Percentiles rank a stretch among this genome's conserved stretches.
These are phyloP conservation scores for Pterulicium gracile DNA, from an alignment of 1,284 basidiomycete genomes.

Conservation along the genomic window DNA sequence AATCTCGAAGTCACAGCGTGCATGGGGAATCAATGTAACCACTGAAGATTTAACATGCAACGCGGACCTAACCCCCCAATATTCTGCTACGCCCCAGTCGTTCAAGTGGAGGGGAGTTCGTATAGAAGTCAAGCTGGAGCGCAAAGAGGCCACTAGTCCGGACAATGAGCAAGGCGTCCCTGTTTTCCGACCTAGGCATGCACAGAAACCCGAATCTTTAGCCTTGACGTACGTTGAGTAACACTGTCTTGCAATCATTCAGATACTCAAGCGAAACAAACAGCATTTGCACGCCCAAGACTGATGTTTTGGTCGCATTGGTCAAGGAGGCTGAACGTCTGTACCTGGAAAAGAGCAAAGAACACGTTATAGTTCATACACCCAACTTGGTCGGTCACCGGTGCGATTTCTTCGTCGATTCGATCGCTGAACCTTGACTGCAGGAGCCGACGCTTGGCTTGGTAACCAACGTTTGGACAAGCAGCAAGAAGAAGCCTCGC, in stretches of 20 bases:
- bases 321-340: neutral
- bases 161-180: too few species aligned
- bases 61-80: neutral
- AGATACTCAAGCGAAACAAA: neutral
- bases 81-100: neutral
- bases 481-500: neutral
- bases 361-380: slow-evolving; percentile 1
- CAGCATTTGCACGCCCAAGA: neutral
- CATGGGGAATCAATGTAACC: slow-evolving; percentile 1
- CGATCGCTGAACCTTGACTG: too few species aligned
- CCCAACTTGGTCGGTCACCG: neutral
- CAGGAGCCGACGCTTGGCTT: too few species aligned
- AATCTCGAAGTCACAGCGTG: slow-evolving; percentile 1
- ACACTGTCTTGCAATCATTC: too few species aligned
- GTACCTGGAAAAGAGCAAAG: slow-evolving; percentile 1
- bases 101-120: slow-evolving; percentile 1
- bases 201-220: too few species aligned
- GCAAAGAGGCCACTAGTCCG: neutral
- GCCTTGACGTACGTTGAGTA: too few species aligned
- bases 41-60: neutral
- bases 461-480: neutral
- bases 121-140: neutral
- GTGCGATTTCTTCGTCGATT: too few species aligned
- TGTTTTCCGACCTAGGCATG: too few species aligned
- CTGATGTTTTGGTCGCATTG: neutral